phyloP scores from a whole-genome alignment of 495 filamentous ascomycete species.

The Penicillium goetzii region DNA sequence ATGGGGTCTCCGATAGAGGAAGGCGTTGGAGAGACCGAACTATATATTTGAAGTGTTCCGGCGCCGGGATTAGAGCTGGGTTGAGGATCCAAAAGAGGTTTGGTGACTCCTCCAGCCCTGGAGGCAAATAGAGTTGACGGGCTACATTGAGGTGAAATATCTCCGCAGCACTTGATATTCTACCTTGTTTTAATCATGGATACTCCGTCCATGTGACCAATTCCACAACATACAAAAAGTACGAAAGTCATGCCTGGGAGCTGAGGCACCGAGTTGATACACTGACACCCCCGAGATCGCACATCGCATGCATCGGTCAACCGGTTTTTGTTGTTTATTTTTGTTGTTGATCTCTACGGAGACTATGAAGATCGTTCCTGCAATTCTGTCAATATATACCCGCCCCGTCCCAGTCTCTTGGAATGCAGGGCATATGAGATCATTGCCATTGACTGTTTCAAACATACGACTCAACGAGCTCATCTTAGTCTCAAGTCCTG shows the following conservation, averaged over 20 bases:
- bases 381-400: not conserved
- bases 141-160: not conserved
- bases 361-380: not conserved
- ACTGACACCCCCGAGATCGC: not conserved
- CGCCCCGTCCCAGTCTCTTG: not conserved
- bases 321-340: not conserved
- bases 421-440: not conserved
- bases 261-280: constrained; percentile 21
- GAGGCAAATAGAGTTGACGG: not conserved
- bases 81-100: not conserved
- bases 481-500: not conserved
- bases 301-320: not conserved
- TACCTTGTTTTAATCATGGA: not conserved
- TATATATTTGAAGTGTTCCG: not conserved
- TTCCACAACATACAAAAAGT: not conserved
- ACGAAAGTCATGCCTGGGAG: constrained; percentile 11
- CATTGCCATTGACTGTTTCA: not conserved
- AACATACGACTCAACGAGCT: not conserved
- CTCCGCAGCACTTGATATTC: not conserved
- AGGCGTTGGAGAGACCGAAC: not conserved
- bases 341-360: not conserved
- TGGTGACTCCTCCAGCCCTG: not conserved
- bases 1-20: not conserved
- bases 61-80: not conserved
- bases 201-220: not conserved